Conservation (phyloP, 495 filamentous ascomycete genomes). For the Cetradonia linearis region DNA sequence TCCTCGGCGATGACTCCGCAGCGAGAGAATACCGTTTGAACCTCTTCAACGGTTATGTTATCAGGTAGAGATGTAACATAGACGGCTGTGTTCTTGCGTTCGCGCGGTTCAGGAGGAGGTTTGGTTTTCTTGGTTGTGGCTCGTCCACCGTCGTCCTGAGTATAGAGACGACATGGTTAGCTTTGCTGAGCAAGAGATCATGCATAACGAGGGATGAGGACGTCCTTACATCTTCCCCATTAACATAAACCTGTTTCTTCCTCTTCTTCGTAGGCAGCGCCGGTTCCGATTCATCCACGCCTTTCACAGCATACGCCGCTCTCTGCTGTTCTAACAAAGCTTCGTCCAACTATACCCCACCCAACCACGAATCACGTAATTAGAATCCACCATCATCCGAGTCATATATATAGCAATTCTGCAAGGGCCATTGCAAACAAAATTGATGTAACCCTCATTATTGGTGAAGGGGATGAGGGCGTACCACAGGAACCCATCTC, state of each 20-base stretch:
- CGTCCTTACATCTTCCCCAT: conserved; percentile 49
- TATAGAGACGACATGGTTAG: not conserved
- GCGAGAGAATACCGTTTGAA: conserved; percentile 70
- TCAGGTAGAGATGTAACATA: conserved; percentile 78
- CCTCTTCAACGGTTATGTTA: conserved; percentile 68
- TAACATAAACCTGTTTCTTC: conserved; percentile 59
- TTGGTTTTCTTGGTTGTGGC: conserved; percentile 45
- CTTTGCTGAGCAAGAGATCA: conserved; percentile 6
- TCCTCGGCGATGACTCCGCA: conserved; percentile 92
- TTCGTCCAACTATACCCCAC: conserved; percentile 56
- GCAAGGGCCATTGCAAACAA: conserved; percentile 11
- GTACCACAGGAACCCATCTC: conserved; percentile 71
- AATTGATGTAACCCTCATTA: conserved; percentile 21
- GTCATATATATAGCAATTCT: conserved; percentile 15
- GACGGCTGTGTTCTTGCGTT: conserved; percentile 78
- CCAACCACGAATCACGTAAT: conserved; percentile 29
- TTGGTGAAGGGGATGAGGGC: conserved; percentile 25
- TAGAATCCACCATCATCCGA: conserved; percentile 26
- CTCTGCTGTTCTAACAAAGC: conserved; percentile 68
- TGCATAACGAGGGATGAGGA: not conserved
- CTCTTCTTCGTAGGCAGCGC: conserved; percentile 48
- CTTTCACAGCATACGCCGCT: conserved; percentile 59
- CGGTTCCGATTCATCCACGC: conserved; percentile 53
- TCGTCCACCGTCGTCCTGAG: conserved; percentile 24
- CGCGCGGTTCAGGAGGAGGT: conserved; percentile 42